These are phyloP conservation scores for Mycena citricolor DNA, from an alignment of 1,284 basidiomycete genomes.

Conservation along the genomic window DNA sequence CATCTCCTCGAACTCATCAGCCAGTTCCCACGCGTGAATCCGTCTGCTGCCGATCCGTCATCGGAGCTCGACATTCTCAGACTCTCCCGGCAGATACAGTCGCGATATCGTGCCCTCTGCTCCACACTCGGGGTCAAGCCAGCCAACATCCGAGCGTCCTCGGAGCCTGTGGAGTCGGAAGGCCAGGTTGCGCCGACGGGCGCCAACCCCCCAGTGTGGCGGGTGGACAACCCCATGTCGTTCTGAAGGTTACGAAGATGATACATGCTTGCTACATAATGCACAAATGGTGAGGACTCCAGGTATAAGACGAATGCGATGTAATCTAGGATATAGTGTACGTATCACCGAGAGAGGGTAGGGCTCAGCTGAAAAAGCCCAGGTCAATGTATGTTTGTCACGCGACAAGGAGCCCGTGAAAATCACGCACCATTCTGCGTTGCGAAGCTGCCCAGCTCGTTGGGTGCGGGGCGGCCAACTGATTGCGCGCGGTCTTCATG, in stretches of 20 bases:
- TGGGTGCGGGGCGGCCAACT: conserved; percentile 33
- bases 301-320: not conserved
- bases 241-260: conserved; percentile 10
- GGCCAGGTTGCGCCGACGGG: conserved; percentile 1
- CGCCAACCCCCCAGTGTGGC: conserved; percentile 16
- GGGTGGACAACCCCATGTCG: conserved; percentile 16
- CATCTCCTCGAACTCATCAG: conserved; percentile 71
- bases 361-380: conserved; percentile 11
- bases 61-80: conserved; percentile 70
- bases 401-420: not conserved
- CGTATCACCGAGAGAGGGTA: conserved; percentile 13
- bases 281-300: conserved; percentile 19
- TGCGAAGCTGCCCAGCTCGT: conserved; percentile 20
- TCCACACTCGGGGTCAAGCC: conserved; percentile 71
- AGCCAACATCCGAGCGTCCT: conserved; percentile 13
- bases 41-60: conserved; percentile 42
- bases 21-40: conserved; percentile 78
- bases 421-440: conserved; percentile 16
- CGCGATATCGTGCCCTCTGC: conserved; percentile 85
- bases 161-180: conserved; percentile 2
- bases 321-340: not conserved
- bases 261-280: conserved; percentile 17
- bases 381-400: not conserved
- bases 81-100: conserved; percentile 82
- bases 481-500: conserved; percentile 58